Evolutionary conservation across 768 basidiomycete species (phyloP), one percentile per base, ranked within the genome.

Genomic region (Leccinum arenicola): DNA sequence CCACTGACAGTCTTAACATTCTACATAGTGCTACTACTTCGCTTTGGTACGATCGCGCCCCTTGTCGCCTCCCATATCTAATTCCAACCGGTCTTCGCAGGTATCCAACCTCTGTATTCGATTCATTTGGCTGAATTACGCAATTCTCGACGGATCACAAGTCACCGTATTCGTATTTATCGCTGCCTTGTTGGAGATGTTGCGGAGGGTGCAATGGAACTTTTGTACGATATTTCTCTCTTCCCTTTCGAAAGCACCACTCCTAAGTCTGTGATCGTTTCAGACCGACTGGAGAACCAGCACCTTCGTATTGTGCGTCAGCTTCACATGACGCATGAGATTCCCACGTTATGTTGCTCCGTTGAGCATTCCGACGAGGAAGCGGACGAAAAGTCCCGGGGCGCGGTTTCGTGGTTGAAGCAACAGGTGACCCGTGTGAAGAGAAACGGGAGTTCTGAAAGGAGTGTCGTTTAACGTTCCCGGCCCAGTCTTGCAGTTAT

Each of bases 241-340:
- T 43, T n/a, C 36, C 50, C 33, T 17, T 50, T 27, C 12, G 5
- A 25, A 29, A 50, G 14, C 9, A 10, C 12, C 10, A 40, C 17
- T 59, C n/a, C 10, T 29, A 27, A 17, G 2, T 17, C 6, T 19
- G 1, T 3, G 11, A 47, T 21, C 21, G n/a, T 36, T 33, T 6
- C 63, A 91, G 87, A 84, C 70, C 89, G 90, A 63, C 75, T 92
- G 47, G 91, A 95, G 71, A 95, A 91, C 74, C 94, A 96, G 75
- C 94, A 96, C 61, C 77, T 95, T n/a, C 93, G 93, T 79, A 95
- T 95, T 71, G 84, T 93, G 73, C 94, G 95, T 82, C 93, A 94
- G 66, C 96, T 94, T 70, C 89, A 93, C 19, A 86, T 91, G 29
- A 93, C 91, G 1, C 80, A 88, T 31, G 92, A 97, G 67, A 86